A percentile compares a stretch with the other conserved stretches of the same genome.
These are phyloP conservation scores for Cryptosporidium sp. DNA, from an alignment of 169 alveolate species.

Conservation along the genomic window DNA sequence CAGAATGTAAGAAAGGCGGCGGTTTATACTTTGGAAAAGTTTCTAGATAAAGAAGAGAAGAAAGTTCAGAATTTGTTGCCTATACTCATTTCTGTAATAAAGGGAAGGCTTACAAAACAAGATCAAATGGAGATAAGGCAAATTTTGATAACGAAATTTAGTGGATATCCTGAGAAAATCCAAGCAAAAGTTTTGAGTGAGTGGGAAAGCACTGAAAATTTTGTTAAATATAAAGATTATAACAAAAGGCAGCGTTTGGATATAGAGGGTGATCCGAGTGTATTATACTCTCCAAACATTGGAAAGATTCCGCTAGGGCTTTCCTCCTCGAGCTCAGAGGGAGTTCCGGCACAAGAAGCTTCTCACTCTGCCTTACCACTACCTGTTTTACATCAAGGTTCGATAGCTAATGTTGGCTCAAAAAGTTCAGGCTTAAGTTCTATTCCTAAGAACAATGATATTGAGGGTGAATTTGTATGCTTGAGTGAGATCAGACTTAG, in stretches of 20 bases:
- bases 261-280: not conserved
- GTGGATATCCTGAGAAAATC: not conserved
- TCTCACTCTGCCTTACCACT: not conserved
- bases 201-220: slow-evolving; percentile 32
- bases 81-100: slow-evolving; percentile 15
- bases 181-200: not conserved
- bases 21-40: not conserved
- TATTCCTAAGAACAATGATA: not conserved
- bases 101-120: not conserved
- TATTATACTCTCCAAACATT: slow-evolving; percentile 14
- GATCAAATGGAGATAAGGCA: not conserved
- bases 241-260: not conserved
- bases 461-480: slow-evolving; percentile 64
- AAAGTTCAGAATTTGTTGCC: not conserved
- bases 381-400: not conserved
- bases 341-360: not conserved
- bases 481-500: slow-evolving; percentile 69
- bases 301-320: not conserved
- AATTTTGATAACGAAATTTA: not conserved
- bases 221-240: not conserved
- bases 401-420: not conserved
- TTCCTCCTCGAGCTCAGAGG: slow-evolving; percentile 12
- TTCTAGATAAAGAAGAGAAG: not conserved
- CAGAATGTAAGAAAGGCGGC: not conserved
- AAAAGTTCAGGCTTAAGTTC: not conserved